These are phyloP conservation scores for Pyrus communis DNA, from an alignment of 306 rosid genomes.

Conservation along the genomic window DNA sequence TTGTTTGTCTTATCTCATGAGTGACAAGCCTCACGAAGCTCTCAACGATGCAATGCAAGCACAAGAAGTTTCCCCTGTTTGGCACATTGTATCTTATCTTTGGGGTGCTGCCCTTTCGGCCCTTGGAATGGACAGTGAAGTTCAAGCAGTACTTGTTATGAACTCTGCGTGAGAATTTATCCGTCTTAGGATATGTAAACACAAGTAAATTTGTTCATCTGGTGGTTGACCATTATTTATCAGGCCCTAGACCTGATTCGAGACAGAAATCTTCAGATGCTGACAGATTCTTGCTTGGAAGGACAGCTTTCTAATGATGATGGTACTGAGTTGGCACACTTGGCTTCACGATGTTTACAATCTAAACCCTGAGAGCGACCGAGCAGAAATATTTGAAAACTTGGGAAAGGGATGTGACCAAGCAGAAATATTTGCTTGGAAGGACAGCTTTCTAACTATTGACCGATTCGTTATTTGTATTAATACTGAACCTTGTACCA, in stretches of 20 bases:
- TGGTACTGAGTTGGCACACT: conserved; percentile 71
- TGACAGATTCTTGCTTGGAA: conserved; percentile 74
- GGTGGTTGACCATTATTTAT: conserved; percentile 2
- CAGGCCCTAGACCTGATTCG: conserved; percentile 83
- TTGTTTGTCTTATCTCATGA: too few relatives aligned
- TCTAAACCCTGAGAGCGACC: conserved; percentile 84
- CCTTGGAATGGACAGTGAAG: too few relatives aligned
- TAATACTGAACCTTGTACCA: background rate
- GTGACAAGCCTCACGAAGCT: too few relatives aligned
- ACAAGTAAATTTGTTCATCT: conserved; percentile 10
- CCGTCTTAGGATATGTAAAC: background rate
- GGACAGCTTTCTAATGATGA: conserved; percentile 70
- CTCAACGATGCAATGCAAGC: too few relatives aligned
- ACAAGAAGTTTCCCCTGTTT: too few relatives aligned
- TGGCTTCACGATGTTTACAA: conserved; percentile 70
- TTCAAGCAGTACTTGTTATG: background rate
- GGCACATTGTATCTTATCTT: too few relatives aligned
- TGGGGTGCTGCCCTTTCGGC: too few relatives aligned
- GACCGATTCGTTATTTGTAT: background rate
- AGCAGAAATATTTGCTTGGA: too few relatives aligned
- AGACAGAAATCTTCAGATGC: conserved; percentile 76
- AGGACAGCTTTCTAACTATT: too few relatives aligned
- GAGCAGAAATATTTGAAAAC: too few relatives aligned
- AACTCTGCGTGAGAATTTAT: background rate
- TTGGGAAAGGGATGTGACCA: too few relatives aligned